Evolutionary conservation across 352 stramenopile genomes (phyloP).

Genomic region (Pythium scleroteichum): DNA sequence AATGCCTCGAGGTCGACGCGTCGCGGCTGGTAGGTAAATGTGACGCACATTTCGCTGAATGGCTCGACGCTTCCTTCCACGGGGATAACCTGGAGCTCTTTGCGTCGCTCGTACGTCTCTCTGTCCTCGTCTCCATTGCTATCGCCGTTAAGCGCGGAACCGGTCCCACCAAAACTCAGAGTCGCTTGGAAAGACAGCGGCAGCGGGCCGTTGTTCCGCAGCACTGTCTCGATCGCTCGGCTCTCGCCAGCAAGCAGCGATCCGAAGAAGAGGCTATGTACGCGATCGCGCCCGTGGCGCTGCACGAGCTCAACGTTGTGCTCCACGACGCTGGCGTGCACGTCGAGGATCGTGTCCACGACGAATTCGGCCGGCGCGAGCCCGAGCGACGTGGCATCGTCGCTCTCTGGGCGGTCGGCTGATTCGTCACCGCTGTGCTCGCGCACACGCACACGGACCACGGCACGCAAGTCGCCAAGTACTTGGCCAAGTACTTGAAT

Average conservation of each 20-base stretch:
- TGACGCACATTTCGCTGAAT: constrained; percentile 44
- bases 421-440: constrained; percentile 20
- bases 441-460: constrained; percentile 20
- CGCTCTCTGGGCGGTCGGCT: constrained; percentile 22
- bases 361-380: constrained; percentile 17
- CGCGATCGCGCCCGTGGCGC: constrained; percentile 39
- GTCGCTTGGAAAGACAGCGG: constrained; percentile 64
- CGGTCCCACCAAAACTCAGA: constrained; percentile 47
- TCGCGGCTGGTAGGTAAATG: constrained; percentile 55
- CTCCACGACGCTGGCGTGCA: constrained; percentile 76
- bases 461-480: constrained; percentile 6
- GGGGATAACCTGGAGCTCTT: constrained; percentile 66
- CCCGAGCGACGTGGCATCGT: constrained; percentile 6
- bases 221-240: constrained; percentile 54
- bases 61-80: constrained; percentile 62
- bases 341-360: constrained; percentile 75
- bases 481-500: constrained; percentile 16
- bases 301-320: constrained; percentile 86
- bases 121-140: constrained; percentile 48
- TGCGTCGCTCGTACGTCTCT: constrained; percentile 63
- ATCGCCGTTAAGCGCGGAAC: not conserved
- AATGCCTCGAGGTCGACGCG: constrained; percentile 38
- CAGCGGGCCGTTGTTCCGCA: constrained; percentile 79
- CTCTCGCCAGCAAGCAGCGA: constrained; percentile 69
- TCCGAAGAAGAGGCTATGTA: constrained; percentile 66